Evolutionary conservation across 2,329 filamentous ascomycete species (phyloP).

Genomic region (Sporothrix brasiliensis): DNA sequence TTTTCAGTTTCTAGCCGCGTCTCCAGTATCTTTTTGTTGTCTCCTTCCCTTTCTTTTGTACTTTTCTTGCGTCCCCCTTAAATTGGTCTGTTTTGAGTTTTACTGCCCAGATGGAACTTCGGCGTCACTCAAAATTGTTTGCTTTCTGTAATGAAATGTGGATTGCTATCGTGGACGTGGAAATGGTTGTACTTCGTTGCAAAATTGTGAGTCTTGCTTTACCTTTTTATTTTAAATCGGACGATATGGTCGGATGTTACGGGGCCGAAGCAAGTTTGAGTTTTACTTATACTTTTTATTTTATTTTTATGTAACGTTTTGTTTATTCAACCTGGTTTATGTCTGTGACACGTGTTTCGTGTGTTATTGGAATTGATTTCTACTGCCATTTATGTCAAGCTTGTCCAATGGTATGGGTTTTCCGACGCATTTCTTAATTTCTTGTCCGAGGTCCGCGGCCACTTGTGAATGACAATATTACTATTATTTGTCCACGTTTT

Average conservation of each 20-base stretch:
- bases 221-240: neutral
- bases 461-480: too few species aligned
- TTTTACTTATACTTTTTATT: neutral
- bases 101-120: neutral
- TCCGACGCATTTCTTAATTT: too few species aligned
- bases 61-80: neutral
- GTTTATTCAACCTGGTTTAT: neutral
- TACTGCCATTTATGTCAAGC: neutral
- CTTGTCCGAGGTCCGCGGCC: too few species aligned
- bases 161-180: constrained; percentile 16
- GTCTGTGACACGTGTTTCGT: neutral
- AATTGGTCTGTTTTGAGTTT: constrained; percentile 3
- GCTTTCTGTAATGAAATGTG: neutral
- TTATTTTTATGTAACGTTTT: too few species aligned
- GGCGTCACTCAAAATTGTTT: neutral
- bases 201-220: neutral
- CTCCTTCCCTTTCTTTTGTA: neutral
- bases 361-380: neutral
- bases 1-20: constrained; percentile 44
- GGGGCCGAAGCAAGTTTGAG: constrained; percentile 10
- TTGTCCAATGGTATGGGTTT: too few species aligned
- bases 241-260: neutral
- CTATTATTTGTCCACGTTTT: too few species aligned
- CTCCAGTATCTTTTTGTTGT: neutral
- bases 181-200: neutral